Evolutionary conservation across 2,329 filamentous ascomycete species (phyloP), one percentile per base, ranked within the genome.

Genomic region (Colletotrichum sp.): DNA sequence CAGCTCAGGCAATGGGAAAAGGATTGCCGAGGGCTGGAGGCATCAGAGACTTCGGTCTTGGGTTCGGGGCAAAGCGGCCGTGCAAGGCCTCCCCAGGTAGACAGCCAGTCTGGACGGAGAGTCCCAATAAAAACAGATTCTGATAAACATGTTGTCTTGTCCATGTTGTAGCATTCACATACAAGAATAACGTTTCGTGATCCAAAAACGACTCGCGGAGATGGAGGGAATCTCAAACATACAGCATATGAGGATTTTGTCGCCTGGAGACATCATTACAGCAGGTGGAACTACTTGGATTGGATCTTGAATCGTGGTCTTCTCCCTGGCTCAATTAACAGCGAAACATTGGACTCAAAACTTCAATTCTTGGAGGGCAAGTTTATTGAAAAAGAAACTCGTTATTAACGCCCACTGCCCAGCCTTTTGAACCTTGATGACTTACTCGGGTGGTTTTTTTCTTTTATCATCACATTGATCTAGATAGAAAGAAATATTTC

Each of bases 21-120:
- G 59, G 68, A 72, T 77, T 78, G 75, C 71, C 68, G 67, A 77
- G 78, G 74, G 78, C 76, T 79, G 74, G 77, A 79, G 74, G 74
- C 71, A 76, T 82, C 81, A 81, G 79, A 81, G 81, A 81, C 79
- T 81, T 81, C 78, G 79, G 81, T 81, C 82, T 83, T 83, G 81
- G 63, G 82, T 81, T 80, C 79, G 81, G 82, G 81, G 81, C 74
- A 66, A 71, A 36, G 71, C 72, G 74, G 74, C 79, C 79, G 78
- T 76, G 75, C 81, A 79, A 82, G 74, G 79, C 80, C 80, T 81
- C 82, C 74, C 72, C 66, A 65, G 60, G 73, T 77, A 78, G 79
- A 82, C 77, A 80, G 82, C 82, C 83, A 83, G 81, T 83, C 82
- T 79, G 83, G 82, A 86, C 84, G 85, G 83, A 86, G 84, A 85